Conservation (phyloP, 2,329 filamentous ascomycete genomes). For the Claviceps maximensis region DNA sequence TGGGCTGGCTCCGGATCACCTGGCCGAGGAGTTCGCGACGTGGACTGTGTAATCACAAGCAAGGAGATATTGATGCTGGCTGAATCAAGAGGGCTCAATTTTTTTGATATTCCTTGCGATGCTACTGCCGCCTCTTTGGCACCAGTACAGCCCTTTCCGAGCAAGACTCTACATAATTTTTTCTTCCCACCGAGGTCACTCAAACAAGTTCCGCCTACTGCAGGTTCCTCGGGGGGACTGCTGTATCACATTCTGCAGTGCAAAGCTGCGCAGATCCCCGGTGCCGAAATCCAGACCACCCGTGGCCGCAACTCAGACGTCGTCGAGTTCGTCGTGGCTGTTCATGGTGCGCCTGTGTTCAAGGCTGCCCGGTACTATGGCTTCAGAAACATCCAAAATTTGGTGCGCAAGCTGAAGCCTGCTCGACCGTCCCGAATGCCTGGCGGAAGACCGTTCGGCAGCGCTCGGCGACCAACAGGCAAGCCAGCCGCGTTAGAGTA, state of each 20-base stretch:
- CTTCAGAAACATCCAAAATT: conserved; percentile 95
- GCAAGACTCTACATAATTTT: conserved; percentile 55
- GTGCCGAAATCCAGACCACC: conserved; percentile 55
- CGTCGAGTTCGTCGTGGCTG: conserved; percentile 64
- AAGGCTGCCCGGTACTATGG: conserved; percentile 88
- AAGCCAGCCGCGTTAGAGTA: conserved; percentile 49
- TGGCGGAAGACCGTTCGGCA: conserved; percentile 51
- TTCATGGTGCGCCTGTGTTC: conserved; percentile 47
- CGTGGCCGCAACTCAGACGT: conserved; percentile 86
- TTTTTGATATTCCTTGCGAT: conserved; percentile 43
- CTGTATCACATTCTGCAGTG: conserved; percentile 72
- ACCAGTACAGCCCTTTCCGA: conserved; percentile 50
- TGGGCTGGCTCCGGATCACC: conserved; percentile 47
- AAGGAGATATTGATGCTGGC: conserved; percentile 88
- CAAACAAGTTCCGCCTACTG: conserved; percentile 35
- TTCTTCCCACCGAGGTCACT: conserved; percentile 48
- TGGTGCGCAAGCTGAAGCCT: conserved; percentile 84
- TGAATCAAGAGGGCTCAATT: conserved; percentile 62
- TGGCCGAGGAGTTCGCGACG: conserved; percentile 58
- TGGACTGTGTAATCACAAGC: conserved; percentile 96
- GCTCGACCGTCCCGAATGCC: conserved; percentile 65
- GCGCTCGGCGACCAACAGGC: conserved; percentile 37
- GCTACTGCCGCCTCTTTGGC: conserved; percentile 27
- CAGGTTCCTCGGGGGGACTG: conserved; percentile 80
- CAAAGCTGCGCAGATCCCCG: conserved; percentile 56